These are phyloP conservation scores for Rhododendron molle DNA, from an alignment of 148 eudicot species.

Conservation along the genomic window DNA sequence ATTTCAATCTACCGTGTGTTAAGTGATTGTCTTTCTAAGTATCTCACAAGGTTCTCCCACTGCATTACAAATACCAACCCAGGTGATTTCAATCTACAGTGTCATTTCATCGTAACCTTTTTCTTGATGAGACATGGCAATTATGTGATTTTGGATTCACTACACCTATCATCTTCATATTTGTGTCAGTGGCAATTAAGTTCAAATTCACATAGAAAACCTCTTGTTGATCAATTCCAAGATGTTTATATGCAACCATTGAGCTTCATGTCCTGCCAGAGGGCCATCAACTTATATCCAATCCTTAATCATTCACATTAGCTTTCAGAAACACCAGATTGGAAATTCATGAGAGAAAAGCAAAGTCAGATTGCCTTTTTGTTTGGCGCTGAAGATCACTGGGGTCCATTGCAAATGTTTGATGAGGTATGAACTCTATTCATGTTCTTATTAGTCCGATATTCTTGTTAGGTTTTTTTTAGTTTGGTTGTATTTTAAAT, in stretches of 20 bases:
- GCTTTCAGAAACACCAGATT: constrained; percentile 76
- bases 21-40: neutral
- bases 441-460: neutral
- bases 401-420: constrained; percentile 77
- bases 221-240: neutral
- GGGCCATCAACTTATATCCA: neutral
- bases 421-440: constrained; percentile 56
- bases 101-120: neutral
- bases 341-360: constrained; percentile 66
- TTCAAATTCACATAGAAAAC: neutral
- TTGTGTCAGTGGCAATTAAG: neutral
- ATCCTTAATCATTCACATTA: constrained; percentile 17
- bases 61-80: neutral
- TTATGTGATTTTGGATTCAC: neutral
- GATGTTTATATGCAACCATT: neutral
- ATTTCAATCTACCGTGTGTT: neutral
- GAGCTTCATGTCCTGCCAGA: neutral
- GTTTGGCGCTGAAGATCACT: constrained; percentile 77
- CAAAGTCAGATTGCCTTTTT: constrained; percentile 60
- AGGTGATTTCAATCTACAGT: neutral
- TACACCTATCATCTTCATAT: neutral
- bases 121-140: neutral
- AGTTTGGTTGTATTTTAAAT: neutral
- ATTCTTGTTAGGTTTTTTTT: neutral
- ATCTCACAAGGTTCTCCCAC: neutral